A percentile compares a stretch with the other conserved stretches of the same genome.
Conservation (phyloP, 345 rosid genomes). For the Heritiera littoralis region DNA sequence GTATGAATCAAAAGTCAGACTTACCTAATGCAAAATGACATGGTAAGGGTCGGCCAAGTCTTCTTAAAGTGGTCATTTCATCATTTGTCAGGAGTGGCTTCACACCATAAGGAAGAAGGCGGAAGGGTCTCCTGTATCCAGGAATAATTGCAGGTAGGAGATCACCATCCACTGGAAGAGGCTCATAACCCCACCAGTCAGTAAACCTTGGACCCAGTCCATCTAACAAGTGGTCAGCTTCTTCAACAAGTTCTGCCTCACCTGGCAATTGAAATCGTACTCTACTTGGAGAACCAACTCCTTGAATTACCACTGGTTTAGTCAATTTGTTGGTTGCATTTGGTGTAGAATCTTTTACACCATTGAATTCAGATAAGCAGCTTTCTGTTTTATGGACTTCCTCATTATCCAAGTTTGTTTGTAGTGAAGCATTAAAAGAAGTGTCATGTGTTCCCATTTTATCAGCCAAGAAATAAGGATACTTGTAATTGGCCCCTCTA, state of each 20-base stretch:
- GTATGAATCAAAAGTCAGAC: conserved; percentile 22
- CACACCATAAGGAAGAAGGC: conserved; percentile 91
- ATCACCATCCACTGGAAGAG: conserved; percentile 90
- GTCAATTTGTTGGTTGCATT: conserved; percentile 29
- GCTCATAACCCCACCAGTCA: conserved; percentile 98
- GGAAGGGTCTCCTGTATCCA: conserved; percentile 83
- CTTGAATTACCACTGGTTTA: conserved; percentile 45
- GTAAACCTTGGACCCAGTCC: conserved; percentile 88
- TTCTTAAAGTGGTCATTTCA: conserved; percentile 88
- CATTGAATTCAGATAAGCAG: conserved; percentile 23
- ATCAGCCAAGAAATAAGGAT: conserved; percentile 73
- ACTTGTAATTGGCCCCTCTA: conserved; percentile 75
- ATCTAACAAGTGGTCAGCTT: conserved; percentile 74
- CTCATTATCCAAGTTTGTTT: conserved; percentile 23
- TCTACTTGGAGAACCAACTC: conserved; percentile 74
- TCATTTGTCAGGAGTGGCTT: conserved; percentile 75
- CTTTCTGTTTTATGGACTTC: conserved; percentile 33
- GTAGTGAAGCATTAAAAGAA: conserved; percentile 34
- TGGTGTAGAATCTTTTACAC: conserved; percentile 29
- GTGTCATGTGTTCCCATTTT: conserved; percentile 24
- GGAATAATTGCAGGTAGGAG: conserved; percentile 79
- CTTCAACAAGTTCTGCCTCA: conserved; percentile 70
- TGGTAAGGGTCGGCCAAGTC: conserved; percentile 87
- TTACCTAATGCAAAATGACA: conserved; percentile 89
- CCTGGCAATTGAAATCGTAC: conserved; percentile 84